Conservation (phyloP, 2,329 filamentous ascomycete species). For the Orbilia blumenaviensis region DNA sequence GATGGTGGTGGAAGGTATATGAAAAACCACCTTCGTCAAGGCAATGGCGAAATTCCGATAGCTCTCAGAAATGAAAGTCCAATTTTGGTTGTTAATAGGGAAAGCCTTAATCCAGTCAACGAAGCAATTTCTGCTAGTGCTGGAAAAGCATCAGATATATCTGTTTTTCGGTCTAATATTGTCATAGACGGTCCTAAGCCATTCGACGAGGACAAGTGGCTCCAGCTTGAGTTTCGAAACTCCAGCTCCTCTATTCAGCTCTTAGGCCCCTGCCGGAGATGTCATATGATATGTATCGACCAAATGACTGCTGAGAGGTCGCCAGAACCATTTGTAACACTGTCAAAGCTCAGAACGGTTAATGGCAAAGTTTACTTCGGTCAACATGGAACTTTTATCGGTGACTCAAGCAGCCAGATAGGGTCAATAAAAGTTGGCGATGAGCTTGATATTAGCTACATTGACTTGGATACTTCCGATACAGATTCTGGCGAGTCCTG, state of each 20-base stretch:
- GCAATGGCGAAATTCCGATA: slow-evolving; percentile 66
- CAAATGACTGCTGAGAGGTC: slow-evolving; percentile 80
- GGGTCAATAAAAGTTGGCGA: slow-evolving; percentile 36
- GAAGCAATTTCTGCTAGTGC: slow-evolving; percentile 71
- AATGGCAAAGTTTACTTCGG: slow-evolving; percentile 91
- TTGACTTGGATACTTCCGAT: slow-evolving; percentile 36
- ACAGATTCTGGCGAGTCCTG: slow-evolving; percentile 48
- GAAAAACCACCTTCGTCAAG: slow-evolving; percentile 73
- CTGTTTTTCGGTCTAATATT: slow-evolving; percentile 89
- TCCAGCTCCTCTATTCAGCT: slow-evolving; percentile 63
- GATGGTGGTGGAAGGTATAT: slow-evolving; percentile 72
- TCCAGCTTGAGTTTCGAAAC: slow-evolving; percentile 26
- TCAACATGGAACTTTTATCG: slow-evolving; percentile 68
- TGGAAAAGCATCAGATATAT: slow-evolving; percentile 72
- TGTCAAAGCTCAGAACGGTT: slow-evolving; percentile 84
- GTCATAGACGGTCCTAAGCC: slow-evolving; percentile 68
- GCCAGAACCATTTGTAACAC: slow-evolving; percentile 85
- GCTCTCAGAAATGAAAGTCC: slow-evolving; percentile 92
- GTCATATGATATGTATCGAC: slow-evolving; percentile 96
- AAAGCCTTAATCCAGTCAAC: slow-evolving; percentile 82
- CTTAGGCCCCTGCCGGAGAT: slow-evolving; percentile 84
- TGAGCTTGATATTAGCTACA: slow-evolving; percentile 19
- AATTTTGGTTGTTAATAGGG: slow-evolving; percentile 81
- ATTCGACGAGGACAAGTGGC: slow-evolving; percentile 43
- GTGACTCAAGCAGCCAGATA: not conserved